Evolutionary conservation across 495 filamentous ascomycete genomes (phyloP), one percentile per base, ranked within the genome.

Genomic region (Lepidopterella palustris): DNA sequence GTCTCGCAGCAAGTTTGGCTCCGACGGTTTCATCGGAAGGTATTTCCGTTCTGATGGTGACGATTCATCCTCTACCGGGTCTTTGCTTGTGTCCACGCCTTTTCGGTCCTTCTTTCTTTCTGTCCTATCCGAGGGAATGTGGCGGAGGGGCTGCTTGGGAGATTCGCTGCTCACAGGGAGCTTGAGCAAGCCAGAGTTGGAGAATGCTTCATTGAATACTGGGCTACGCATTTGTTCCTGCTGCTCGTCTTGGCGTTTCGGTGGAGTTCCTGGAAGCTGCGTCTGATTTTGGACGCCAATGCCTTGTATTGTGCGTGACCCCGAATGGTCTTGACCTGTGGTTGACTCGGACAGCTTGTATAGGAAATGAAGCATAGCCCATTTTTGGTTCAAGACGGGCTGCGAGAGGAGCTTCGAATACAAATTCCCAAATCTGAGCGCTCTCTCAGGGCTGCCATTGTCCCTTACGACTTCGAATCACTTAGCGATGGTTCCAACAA

Each of bases 351-450:
- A 84, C 60, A 98, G 79, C 63, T 87, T 86, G 67, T 90, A 87
- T 21, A 99, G 83, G 45, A 99, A 80, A 69, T 92, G 90, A 5
- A 99, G 78, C 62, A 97, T 95, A 2, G 87, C 90, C 90, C 92
- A 97, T 82, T 97, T 99, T 71, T 96, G 87, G 65, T 85, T 86
- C 28, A 99, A 78, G 1, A 97, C 92, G 3, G 92, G 92, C 64
- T 95, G 86, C 25, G 90, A 87, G 20, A 96, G 77, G 24, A 99
- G 81, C 39, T 87, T 81, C 35, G 89, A 87, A 75, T 92, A 95
- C 49, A 97, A 79, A 69, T 93, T 90, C 15, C 88, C 86, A 73
- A 97, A 96, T 24, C 84, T 80, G 25, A 92, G 75, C n/a, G 90
- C 90, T 69, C 92, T 88, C 61, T 88, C 91, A 0, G 92, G 88